These are phyloP conservation scores for Scytalidium lignicola DNA, from an alignment of 2,329 filamentous ascomycete species.

Conservation along the genomic window DNA sequence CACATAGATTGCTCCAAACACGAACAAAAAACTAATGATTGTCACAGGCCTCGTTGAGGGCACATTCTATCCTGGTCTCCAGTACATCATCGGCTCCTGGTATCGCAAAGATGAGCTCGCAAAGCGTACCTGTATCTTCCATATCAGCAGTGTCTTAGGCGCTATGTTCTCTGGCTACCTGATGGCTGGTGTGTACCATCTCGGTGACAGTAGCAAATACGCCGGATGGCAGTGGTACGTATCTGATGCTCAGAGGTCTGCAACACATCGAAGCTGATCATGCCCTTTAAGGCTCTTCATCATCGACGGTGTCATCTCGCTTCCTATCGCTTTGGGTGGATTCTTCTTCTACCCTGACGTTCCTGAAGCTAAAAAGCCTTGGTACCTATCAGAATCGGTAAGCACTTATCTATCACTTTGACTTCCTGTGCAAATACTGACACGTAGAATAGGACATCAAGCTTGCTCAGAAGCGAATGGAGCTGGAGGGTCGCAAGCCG, in stretches of 20 bases:
- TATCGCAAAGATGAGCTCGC: constrained; percentile 50
- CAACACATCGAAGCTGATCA: no score
- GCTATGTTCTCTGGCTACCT: constrained; percentile 44
- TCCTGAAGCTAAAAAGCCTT: constrained; percentile 43
- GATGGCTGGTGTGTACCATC: constrained; percentile 45
- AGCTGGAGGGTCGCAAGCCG: constrained; percentile 40
- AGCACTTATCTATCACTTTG: not conserved
- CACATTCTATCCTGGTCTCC: constrained; percentile 49
- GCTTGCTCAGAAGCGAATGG: constrained; percentile 44
- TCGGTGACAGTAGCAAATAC: constrained; percentile 42
- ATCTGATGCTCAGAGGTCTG: no score
- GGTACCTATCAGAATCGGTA: constrained; percentile 38
- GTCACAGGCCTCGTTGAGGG: constrained; percentile 42
- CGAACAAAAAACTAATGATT: constrained; percentile 29
- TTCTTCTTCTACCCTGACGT: constrained; percentile 45
- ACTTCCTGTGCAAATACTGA: not conserved
- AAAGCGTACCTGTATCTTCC: constrained; percentile 54
- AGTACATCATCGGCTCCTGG: constrained; percentile 54
- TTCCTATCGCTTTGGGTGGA: constrained; percentile 45
- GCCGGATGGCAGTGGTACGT: constrained; percentile 46
- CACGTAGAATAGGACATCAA: constrained; percentile 32
- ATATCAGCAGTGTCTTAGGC: constrained; percentile 17
- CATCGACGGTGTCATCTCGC: constrained; percentile 47
- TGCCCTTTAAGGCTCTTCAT: constrained; percentile 37
- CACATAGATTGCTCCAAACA: no score